These are phyloP conservation scores for Penicillium diatomitis DNA, from an alignment of 495 filamentous ascomycete species.

Conservation along the genomic window DNA sequence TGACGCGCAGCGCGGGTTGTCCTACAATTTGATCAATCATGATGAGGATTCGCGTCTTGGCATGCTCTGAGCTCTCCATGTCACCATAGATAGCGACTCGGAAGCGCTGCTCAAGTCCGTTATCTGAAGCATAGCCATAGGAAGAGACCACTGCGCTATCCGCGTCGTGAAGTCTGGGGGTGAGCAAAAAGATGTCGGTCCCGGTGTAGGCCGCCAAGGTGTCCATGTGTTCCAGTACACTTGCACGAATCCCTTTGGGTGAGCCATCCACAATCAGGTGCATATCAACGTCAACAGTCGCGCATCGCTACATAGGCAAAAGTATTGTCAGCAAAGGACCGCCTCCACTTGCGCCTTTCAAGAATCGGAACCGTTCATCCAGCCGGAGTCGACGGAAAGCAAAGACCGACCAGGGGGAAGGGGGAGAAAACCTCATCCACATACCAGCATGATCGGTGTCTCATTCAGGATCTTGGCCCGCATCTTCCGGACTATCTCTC, in stretches of 20 bases:
- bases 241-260: conserved; percentile 54
- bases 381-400: neutral
- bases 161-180: conserved; percentile 56
- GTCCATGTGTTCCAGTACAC: conserved; percentile 77
- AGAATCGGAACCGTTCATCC: too few relatives aligned
- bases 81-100: conserved; percentile 92
- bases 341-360: too few relatives aligned
- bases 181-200: conserved; percentile 91
- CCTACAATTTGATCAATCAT: conserved; percentile 95
- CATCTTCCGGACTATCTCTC: conserved; percentile 75
- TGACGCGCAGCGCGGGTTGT: conserved; percentile 7
- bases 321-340: conserved; percentile 18
- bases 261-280: conserved; percentile 69
- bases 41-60: conserved; percentile 90
- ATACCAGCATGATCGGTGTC: conserved; percentile 78
- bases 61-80: conserved; percentile 89
- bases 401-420: neutral
- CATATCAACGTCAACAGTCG: conserved; percentile 84
- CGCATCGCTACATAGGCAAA: conserved; percentile 58
- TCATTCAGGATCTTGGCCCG: conserved; percentile 77
- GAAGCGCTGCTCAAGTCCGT: conserved; percentile 67
- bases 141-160: conserved; percentile 46
- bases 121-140: conserved; percentile 59
- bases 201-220: conserved; percentile 75
- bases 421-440: conserved; percentile 28